A percentile compares a stretch with the other conserved stretches of the same genome.
phyloP scores from a whole-genome alignment of 257 asterid genomes.

The Petunia secreta region DNA sequence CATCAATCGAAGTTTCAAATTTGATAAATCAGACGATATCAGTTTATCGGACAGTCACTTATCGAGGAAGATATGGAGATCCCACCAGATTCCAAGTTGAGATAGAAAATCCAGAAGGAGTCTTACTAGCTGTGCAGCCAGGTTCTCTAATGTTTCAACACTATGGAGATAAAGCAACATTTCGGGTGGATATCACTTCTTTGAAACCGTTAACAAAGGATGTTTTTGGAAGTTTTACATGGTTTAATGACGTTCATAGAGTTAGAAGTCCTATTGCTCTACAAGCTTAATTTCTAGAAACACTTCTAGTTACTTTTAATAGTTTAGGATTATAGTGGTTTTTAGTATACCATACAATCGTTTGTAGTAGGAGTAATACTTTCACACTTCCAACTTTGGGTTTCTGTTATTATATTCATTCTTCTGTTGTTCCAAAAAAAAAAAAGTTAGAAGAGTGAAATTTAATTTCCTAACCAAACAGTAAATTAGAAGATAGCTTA shows the following conservation, averaged over 20 bases:
- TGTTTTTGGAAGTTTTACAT: conserved; percentile 30
- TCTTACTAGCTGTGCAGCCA: conserved; percentile 15
- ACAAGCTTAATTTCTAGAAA: background rate
- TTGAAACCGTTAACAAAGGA: background rate
- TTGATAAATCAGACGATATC: background rate
- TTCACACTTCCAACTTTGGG: no score
- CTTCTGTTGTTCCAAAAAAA: no score
- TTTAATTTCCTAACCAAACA: no score
- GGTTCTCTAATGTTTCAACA: conserved; percentile 7
- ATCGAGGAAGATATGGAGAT: conserved; percentile 5
- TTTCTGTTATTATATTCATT: no score
- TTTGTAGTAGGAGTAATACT: no score
- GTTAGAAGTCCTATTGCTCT: conserved; percentile 28
- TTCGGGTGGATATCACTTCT: background rate
- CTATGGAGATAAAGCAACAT: conserved; percentile 5
- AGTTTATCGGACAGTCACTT: conserved; percentile 3
- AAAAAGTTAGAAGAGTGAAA: no score
- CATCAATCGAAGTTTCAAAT: conserved; percentile 22
- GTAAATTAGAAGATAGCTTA: no score
- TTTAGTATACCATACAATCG: no score
- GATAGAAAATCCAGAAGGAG: conserved; percentile 25
- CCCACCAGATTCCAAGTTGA: background rate
- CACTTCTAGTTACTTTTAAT: no score
- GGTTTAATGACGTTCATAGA: conserved; percentile 19
- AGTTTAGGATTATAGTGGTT: no score